Percentiles rank a stretch among this genome's conserved stretches.
These are phyloP conservation scores for Aspergillus pseudonomiae DNA, from an alignment of 2,329 filamentous ascomycete species.

Conservation along the genomic window DNA sequence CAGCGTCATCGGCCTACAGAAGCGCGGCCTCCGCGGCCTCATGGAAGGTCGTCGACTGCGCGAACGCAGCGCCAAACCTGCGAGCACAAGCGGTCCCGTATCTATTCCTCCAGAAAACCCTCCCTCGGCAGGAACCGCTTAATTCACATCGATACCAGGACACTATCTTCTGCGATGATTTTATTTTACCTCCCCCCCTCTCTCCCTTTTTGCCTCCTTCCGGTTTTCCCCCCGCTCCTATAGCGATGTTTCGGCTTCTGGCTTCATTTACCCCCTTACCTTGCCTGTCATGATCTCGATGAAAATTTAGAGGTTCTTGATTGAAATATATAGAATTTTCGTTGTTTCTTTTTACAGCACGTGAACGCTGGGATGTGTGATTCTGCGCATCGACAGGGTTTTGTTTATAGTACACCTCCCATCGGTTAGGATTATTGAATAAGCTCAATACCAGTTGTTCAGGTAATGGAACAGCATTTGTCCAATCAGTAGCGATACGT, in stretches of 20 bases:
- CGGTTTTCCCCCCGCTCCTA: not conserved
- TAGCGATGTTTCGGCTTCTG: not conserved
- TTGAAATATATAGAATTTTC: constrained; percentile 2
- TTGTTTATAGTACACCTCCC: not conserved
- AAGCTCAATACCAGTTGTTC: not conserved
- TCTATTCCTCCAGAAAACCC: constrained; percentile 3
- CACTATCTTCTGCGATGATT: not conserved
- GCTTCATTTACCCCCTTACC: not conserved
- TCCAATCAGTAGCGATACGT: not conserved
- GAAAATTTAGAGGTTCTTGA: constrained; percentile 1
- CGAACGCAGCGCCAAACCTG: constrained; percentile 60
- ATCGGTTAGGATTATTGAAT: not conserved
- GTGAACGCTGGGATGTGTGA: not conserved
- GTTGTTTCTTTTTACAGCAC: not conserved
- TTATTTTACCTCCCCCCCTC: not conserved
- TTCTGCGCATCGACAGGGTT: not conserved
- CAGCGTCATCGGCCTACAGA: constrained; percentile 93
- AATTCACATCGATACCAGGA: not conserved
- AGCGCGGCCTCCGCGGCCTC: constrained; percentile 83
- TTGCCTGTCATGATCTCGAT: not conserved
- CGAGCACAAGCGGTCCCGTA: constrained; percentile 19
- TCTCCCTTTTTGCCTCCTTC: not conserved
- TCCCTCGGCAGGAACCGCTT: not conserved
- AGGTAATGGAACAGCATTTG: not conserved
- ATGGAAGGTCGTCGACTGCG: constrained; percentile 92